Evolutionary conservation across 768 basidiomycete genomes (phyloP), one percentile per base, ranked within the genome.

Genomic region (Termitomyces sp.): DNA sequence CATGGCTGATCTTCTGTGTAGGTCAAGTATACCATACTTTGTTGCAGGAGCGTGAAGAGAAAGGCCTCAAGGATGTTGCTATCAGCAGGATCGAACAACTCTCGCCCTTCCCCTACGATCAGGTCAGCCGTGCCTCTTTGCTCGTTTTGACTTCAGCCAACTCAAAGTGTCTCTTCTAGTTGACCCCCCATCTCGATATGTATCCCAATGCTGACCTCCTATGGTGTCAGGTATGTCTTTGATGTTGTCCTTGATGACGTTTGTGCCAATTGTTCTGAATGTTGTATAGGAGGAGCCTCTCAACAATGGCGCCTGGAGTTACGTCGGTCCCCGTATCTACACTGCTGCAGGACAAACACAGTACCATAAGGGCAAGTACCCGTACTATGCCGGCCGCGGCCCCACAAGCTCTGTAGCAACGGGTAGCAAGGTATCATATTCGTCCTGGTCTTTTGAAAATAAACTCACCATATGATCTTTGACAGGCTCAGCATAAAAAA

Each of bases 271-370:
- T 46, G 49, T 62, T 56, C 53, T 63, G 20, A 55, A 65, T 14
- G 4, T 32, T 56, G 43, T 54, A 34, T 70, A 87, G 83, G 95
- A 97, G 77, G 94, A 98, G 74, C 96, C 97, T 15, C 77, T 98
- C 66, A 99, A 99, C 81, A 95, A 94, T 69, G 97, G 97, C 66
- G 88, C 94, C 2, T 99, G 97, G 97, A 92, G 90, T 46, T 97
- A 99, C 70, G 87, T 97, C 61, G 95, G 92, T 31, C 92, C 95
- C 50, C 87, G 96, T 59, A 88, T 98, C 69, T 87, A 91, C 73
- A 98, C 96, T 49, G 94, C 96, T n/a, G 88, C 91, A 51, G 87
- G 88, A 68, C 82, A 92, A 77, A 96, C 96, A 5, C 80, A 91
- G 72, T 83, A 97, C 76, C 97, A 99, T 79, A 86, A 86, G 76